phyloP scores from a whole-genome alignment of 345 rosid genomes.

The Rubroshorea leprosula region DNA sequence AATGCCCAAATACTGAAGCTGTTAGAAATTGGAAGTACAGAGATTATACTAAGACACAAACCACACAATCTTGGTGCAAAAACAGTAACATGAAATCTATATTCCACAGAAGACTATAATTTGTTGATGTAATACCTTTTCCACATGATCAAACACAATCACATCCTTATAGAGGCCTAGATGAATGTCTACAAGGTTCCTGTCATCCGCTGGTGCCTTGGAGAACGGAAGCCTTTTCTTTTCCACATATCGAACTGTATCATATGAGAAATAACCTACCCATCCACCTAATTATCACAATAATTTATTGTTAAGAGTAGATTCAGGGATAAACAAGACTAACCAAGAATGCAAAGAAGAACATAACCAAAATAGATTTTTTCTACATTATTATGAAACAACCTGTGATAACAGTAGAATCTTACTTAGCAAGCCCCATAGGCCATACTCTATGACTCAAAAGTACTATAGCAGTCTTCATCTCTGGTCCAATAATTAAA shows the following conservation, averaged over 20 bases:
- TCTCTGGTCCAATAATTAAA: too few relatives aligned
- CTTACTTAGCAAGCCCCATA: too few relatives aligned
- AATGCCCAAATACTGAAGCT: neutral
- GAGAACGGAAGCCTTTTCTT: constrained; percentile 69
- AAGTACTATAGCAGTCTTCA: too few relatives aligned
- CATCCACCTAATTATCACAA: constrained; percentile 65
- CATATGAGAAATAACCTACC: constrained; percentile 93
- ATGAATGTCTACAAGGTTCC: constrained; percentile 84
- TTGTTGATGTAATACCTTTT: constrained; percentile 45
- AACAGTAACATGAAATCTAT: neutral
- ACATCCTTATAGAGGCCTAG: constrained; percentile 76
- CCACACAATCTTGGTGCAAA: neutral
- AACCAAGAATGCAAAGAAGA: neutral
- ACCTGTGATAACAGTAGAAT: too few relatives aligned
- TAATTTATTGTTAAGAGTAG: neutral
- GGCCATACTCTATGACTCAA: too few relatives aligned
- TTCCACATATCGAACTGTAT: constrained; percentile 79
- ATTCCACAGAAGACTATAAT: neutral
- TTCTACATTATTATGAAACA: neutral
- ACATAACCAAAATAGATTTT: neutral
- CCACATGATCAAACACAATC: constrained; percentile 81
- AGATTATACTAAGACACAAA: too few relatives aligned
- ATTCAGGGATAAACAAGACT: neutral
- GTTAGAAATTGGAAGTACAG: too few relatives aligned
- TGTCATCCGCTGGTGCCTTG: constrained; percentile 70